Conservation (phyloP, 306 rosid species). For the Benincasa hispida region DNA sequence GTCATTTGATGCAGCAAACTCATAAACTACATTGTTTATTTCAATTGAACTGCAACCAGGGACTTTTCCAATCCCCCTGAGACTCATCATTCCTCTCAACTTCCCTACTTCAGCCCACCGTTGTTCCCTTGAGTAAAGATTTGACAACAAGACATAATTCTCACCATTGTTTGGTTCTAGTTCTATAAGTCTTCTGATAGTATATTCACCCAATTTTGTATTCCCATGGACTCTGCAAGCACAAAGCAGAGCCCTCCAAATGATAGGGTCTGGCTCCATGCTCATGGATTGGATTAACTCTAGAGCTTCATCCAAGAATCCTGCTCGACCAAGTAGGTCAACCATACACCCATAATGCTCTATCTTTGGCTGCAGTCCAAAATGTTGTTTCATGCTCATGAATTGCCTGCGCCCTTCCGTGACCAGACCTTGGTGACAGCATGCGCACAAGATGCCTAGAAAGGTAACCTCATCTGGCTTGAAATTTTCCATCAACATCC, state of each 20-base stretch:
- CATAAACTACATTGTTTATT: neutral
- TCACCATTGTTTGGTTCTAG: conserved; percentile 8
- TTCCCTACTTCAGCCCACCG: conserved; percentile 11
- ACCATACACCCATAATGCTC: conserved; percentile 15
- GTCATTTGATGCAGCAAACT: conserved; percentile 5
- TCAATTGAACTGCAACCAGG: conserved; percentile 13
- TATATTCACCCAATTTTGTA: conserved; percentile 6
- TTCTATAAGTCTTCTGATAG: neutral
- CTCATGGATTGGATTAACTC: conserved; percentile 2
- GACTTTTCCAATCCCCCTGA: neutral
- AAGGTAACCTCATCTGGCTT: conserved; percentile 8
- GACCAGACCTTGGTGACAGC: conserved; percentile 14
- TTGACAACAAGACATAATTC: conserved; percentile 6
- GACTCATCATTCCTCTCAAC: conserved; percentile 11
- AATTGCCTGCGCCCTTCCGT: conserved; percentile 6
- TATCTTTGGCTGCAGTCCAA: conserved; percentile 4
- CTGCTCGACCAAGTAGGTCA: conserved; percentile 12
- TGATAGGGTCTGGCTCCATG: conserved; percentile 8
- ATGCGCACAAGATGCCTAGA: conserved; percentile 6
- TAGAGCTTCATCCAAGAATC: conserved; percentile 7
- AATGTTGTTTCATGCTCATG: conserved; percentile 2
- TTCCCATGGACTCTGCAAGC: conserved; percentile 11
- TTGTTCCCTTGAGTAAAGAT: neutral
- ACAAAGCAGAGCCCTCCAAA: conserved; percentile 9
- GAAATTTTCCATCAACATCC: conserved; percentile 6